Evolutionary conservation across 768 basidiomycete genomes (phyloP).

Genomic region (Jaapia argillacea): DNA sequence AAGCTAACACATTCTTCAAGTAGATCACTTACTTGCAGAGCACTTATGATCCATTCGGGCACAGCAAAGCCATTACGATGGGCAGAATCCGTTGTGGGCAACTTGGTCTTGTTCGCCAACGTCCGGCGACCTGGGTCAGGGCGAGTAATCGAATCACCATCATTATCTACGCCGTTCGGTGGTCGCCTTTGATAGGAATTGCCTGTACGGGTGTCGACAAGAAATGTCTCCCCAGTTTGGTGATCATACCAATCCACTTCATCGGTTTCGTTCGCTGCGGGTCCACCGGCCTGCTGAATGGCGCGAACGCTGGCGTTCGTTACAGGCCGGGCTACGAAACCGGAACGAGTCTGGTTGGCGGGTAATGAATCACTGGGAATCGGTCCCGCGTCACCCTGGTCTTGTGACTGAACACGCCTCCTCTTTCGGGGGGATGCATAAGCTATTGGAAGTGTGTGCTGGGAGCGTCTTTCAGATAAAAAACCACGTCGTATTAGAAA

Average conservation of each 20-base stretch:
- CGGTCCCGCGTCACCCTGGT: too few species aligned
- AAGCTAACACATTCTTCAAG: not conserved
- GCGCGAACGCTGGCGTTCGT: too few species aligned
- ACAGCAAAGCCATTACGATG: constrained; percentile 11
- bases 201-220: constrained; percentile 61
- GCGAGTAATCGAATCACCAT: not conserved
- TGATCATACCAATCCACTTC: constrained; percentile 54
- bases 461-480: too few species aligned
- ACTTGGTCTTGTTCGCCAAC: constrained; percentile 2
- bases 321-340: too few species aligned
- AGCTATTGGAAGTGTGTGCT: too few species aligned
- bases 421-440: too few species aligned
- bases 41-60: constrained; percentile 58
- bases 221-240: constrained; percentile 43
- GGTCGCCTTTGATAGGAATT: constrained; percentile 39
- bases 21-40: constrained; percentile 36
- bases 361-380: too few species aligned
- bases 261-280: constrained; percentile 10
- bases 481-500: constrained; percentile 65
- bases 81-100: constrained; percentile 6
- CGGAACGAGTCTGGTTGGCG: too few species aligned
- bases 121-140: not conserved
- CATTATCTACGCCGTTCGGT: not conserved
- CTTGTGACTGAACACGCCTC: too few species aligned
- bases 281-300: too few species aligned